phyloP scores from a whole-genome alignment of 805 yeast species.

The Wickerhamiella parazyma region DNA sequence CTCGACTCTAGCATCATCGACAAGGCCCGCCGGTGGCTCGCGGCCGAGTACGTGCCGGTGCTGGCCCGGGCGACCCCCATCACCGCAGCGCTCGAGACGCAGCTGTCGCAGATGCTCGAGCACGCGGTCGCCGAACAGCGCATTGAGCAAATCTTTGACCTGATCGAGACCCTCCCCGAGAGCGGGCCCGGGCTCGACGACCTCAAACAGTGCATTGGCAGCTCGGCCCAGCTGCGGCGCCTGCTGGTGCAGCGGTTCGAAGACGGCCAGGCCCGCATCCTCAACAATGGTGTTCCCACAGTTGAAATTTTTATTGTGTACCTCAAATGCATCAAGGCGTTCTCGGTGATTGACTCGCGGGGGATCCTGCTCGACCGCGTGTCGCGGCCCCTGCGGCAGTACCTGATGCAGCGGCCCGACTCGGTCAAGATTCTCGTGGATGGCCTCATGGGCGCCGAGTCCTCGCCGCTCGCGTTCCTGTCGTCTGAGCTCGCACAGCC shows the following conservation, averaged over 20 bases:
- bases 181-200: conserved; percentile 45
- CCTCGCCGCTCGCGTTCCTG: conserved; percentile 36
- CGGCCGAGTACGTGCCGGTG: conserved; percentile 3
- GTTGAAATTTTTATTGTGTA: conserved; percentile 55
- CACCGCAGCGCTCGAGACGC: not conserved
- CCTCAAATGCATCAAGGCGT: conserved; percentile 56
- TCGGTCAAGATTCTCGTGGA: conserved; percentile 54
- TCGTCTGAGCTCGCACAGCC: conserved; percentile 35
- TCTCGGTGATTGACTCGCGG: conserved; percentile 67
- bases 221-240: conserved; percentile 36
- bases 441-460: conserved; percentile 44
- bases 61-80: conserved; percentile 2
- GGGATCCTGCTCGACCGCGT: conserved; percentile 74
- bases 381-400: conserved; percentile 58
- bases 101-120: not conserved
- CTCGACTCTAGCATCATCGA: conserved; percentile 13
- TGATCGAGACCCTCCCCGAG: conserved; percentile 41
- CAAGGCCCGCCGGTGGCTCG: conserved; percentile 12
- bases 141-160: conserved; percentile 43
- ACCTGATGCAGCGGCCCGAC: conserved; percentile 61
- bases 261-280: conserved; percentile 32
- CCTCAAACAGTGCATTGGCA: conserved; percentile 36
- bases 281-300: conserved; percentile 77
- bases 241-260: conserved; percentile 40
- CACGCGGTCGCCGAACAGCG: conserved; percentile 30